Base-by-base conservation (phyloP, 176 grass and related monocot genomes). In the Calamus simplicifolius region DNA sequence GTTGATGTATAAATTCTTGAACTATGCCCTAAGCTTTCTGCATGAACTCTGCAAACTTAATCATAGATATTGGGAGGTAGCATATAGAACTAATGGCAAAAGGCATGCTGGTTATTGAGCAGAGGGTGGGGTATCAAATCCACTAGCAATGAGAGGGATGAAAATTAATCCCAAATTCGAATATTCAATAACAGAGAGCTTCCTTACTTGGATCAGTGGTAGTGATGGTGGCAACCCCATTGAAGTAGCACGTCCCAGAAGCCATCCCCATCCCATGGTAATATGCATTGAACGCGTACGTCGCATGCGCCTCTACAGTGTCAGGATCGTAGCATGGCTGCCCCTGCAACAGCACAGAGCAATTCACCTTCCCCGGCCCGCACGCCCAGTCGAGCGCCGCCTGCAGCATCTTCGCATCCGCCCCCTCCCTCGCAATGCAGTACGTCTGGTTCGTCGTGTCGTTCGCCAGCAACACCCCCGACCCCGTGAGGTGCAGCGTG, bases 321-420 rank as follows among this genome's bases (percentile, higher is more conserved):
- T 97, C 84, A 18, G 92, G 92, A 1, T 91, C 92, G 15, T 87
- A 88, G 69, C 92, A 97, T 13, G 78, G 55, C 59, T 91, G 72
- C 17, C 92, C 87, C 80, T 90, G 92, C 81, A 72, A 80, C 29
- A 97, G 70, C 56, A 25, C 75, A 3, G 92, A 91, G 76, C 92
- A 97, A 65, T 97, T 83, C 54, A 91, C 92, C 83, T 91, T 90
- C 14, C 92, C 92, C 0, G 92, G 83, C 6, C 92, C 92, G 29
- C 92, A 97, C 8, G 92, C 87, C 92, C 92, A 97, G 72, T 97
- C 92, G 23, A 97, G 73, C 18, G 83, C 92, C 3, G 92, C 92
- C 78, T 97, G 92, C 69, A 96, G 80, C 83, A 90, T 85, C 75
- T 90, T 90, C 3, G 66, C 21, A 56, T 96, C 92, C 0, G 87